Evolutionary conservation across 257 asterid genomes (phyloP), one percentile per base, ranked within the genome.

Genomic region (Galeopsis tetrahit): DNA sequence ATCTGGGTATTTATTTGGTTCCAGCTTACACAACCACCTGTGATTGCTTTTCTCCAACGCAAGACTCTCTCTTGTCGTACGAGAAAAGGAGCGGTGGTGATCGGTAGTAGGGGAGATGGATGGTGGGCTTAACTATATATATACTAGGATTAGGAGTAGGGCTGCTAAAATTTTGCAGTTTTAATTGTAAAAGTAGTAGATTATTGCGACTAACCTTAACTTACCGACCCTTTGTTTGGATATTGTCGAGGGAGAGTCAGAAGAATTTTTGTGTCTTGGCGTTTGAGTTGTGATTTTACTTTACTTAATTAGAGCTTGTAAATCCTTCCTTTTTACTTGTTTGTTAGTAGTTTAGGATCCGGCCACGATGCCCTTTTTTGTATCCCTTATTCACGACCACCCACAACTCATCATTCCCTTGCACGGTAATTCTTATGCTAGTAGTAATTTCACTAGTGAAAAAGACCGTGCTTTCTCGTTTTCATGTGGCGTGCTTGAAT

Each of bases 1-100:
- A 52, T 81, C 85, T 6, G 80, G 81, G 32, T 81, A 74, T 70
- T 53, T 81, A 73, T 81, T 81, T 15, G 82, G 85, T 11, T 58
- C 77, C 13, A 43, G 59, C 69, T 64, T 65, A 57, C 69, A 73
- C 60, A 64, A 73, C 60, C 72, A 35, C 40, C 58, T 21, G 7
- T 79, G 52, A 61, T 17, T 52, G 64, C 52, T 21, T 28, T 43
- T 38, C 62, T 43, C 52, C 42, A 21, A 21, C 28, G 28, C 28
- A 21, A 21, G 28, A 21, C 28, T 21, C 28, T 21, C 28, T 21
- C 28, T 44, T 4, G 14, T 5, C n/a, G 10, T n/a, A 44, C 11
- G 9, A 43, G 10, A 4, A 43, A 9, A 43, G 8, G 2, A 8
- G 4, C 49, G n/a, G n/a, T n/a, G n/a, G n/a, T n/a, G n/a, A n/a